phyloP scores from a whole-genome alignment of 176 grass and related monocot genomes.

The Sorghum bicolor region Sorghum_bicolor_NCBIv3 NC_012872.2:71090001-71090500 shows the following conservation, averaged over 20 bases:
- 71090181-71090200: slow-evolving; percentile 11
- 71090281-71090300: slow-evolving; percentile 43
- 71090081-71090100: neutral
- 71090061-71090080: neutral
- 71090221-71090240: slow-evolving; percentile 36
- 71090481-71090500: slow-evolving; percentile 32
- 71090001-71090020: neutral
- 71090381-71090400: neutral
- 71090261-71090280: slow-evolving; percentile 60
- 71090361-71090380: neutral
- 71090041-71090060: neutral
- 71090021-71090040: neutral
- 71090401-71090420: neutral
- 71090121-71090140: slow-evolving; percentile 18
- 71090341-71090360: neutral
- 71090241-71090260: slow-evolving; percentile 54
- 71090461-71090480: neutral
- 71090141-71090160: neutral
- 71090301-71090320: slow-evolving; percentile 23
- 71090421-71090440: neutral
- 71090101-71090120: slow-evolving; percentile 2
- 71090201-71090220: neutral
- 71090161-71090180: slow-evolving; percentile 42
- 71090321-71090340: neutral
- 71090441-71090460: neutral